phyloP scores from a whole-genome alignment of 1,284 basidiomycete genomes.

The Phlebopus sp. region DNA sequence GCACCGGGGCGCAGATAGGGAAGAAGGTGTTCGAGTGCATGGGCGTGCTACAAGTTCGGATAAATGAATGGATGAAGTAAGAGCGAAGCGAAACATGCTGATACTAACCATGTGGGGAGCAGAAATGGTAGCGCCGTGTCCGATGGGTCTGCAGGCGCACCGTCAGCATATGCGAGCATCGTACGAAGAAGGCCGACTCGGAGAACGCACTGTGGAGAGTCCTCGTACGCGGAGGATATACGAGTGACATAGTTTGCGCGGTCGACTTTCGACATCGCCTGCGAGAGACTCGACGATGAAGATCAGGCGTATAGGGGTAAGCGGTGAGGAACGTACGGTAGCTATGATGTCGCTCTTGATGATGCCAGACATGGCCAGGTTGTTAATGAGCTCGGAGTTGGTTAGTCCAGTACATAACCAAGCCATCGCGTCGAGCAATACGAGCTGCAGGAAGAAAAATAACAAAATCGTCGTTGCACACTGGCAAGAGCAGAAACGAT shows the following conservation, averaged over 20 bases:
- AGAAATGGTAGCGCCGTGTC: slow-evolving; percentile 82
- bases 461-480: too few species aligned
- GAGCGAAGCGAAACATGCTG: neutral
- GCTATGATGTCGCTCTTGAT: slow-evolving; percentile 53
- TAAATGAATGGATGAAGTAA: neutral
- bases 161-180: neutral
- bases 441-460: too few species aligned
- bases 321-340: slow-evolving; percentile 34
- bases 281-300: slow-evolving; percentile 1
- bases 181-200: neutral
- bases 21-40: slow-evolving; percentile 73
- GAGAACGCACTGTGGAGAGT: slow-evolving; percentile 66
- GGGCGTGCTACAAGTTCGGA: slow-evolving; percentile 63
- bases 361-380: slow-evolving; percentile 56
- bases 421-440: slow-evolving; percentile 53
- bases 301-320: neutral
- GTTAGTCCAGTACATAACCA: slow-evolving; percentile 73
- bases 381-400: slow-evolving; percentile 71
- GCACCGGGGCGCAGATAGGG: slow-evolving; percentile 68
- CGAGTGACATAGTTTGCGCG: slow-evolving; percentile 68
- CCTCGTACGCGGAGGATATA: slow-evolving; percentile 63
- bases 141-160: slow-evolving; percentile 54
- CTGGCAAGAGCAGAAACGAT: too few species aligned
- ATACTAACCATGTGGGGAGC: slow-evolving; percentile 82
- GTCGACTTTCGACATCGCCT: slow-evolving; percentile 77